Percentiles rank a stretch among this genome's conserved stretches.
Evolutionary conservation across 305 asterid genomes (phyloP).

Genomic region (Withania somnifera): DNA sequence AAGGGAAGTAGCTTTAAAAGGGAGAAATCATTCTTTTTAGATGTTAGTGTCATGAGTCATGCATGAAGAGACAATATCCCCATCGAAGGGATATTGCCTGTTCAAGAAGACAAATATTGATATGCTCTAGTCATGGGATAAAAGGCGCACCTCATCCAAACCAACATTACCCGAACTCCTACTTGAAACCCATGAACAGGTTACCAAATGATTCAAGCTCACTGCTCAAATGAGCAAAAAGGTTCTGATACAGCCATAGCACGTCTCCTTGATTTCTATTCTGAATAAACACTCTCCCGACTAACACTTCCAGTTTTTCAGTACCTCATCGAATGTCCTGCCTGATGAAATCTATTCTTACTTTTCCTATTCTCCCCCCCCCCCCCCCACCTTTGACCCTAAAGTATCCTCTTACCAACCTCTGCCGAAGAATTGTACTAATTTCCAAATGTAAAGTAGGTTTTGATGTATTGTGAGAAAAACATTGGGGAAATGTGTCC

Average conservation of each 20-base stretch:
- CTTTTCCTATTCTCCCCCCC: neutral
- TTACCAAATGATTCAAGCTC: neutral
- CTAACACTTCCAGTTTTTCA: neutral
- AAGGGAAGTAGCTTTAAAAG: neutral
- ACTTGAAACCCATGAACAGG: neutral
- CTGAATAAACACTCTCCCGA: neutral
- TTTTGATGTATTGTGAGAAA: neutral
- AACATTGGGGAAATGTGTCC: neutral
- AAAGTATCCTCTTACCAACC: neutral
- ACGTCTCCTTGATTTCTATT: neutral
- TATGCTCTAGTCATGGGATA: neutral
- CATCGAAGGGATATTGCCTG: neutral
- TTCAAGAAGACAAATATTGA: neutral
- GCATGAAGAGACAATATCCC: neutral
- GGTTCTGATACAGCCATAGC: neutral
- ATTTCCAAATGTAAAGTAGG: neutral
- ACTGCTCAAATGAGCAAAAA: neutral
- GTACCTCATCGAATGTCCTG: neutral
- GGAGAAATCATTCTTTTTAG: neutral
- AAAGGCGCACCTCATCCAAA: neutral
- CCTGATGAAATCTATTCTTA: neutral
- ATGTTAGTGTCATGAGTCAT: neutral
- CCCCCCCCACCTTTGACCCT: neutral
- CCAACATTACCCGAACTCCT: neutral
- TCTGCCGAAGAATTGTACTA: neutral